A percentile compares a stretch with the other conserved stretches of the same genome.
Evolutionary conservation across 192 early-diverging fungal species (phyloP).

Genomic region (Entomortierella lignicola): DNA sequence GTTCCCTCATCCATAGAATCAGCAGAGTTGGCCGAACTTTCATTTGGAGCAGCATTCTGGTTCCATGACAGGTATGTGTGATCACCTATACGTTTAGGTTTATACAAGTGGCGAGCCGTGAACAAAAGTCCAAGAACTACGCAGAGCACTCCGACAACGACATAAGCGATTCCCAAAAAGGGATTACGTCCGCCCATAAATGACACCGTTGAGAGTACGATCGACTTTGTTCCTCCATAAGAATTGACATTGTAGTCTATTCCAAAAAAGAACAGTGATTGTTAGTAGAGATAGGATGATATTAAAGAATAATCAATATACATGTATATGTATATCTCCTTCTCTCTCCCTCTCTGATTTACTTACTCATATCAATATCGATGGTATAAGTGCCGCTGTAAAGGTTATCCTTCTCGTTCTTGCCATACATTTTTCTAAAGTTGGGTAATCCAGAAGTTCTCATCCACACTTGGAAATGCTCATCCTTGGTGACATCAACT

Average conservation of each 20-base stretch:
- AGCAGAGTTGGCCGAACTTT: not conserved
- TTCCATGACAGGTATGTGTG: conserved; percentile 98
- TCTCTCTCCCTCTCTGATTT: not conserved
- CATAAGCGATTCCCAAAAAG: conserved; percentile 95
- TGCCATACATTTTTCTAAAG: conserved; percentile 95
- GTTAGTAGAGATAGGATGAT: no score
- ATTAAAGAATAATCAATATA: not conserved
- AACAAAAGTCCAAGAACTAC: conserved; percentile 90
- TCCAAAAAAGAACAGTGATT: conserved; percentile 1
- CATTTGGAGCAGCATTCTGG: conserved; percentile 18
- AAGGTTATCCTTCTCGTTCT: conserved; percentile 70
- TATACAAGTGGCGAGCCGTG: conserved; percentile 90
- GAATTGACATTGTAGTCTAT: conserved; percentile 85
- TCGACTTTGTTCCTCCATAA: conserved; percentile 95
- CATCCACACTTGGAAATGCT: conserved; percentile 99
- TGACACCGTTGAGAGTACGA: conserved; percentile 94
- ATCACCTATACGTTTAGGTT: conserved; percentile 96
- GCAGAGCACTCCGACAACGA: conserved; percentile 91
- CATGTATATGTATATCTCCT: not conserved
- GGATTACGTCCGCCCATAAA: conserved; percentile 96
- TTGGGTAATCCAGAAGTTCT: conserved; percentile 95
- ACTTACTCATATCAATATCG: conserved; percentile 78
- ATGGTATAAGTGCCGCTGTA: conserved; percentile 78
- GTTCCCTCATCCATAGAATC: conserved; percentile 4
- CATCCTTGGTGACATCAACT: conserved; percentile 73